Base-by-base conservation (phyloP, 176 grass and related monocot species). In the Guadua angustifolia region DNA sequence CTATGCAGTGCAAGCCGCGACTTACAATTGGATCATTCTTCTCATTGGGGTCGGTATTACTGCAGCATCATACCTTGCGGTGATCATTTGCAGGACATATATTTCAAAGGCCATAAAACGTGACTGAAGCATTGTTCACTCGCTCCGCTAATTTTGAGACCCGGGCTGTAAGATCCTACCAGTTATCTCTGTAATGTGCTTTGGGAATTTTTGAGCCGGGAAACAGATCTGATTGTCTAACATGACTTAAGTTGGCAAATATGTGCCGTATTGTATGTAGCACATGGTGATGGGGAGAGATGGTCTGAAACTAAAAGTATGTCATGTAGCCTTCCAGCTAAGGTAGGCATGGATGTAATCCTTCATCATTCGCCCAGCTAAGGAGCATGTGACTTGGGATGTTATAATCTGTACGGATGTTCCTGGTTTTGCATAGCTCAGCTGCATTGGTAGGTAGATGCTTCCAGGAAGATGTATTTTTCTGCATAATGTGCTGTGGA, bases 91-190 rank as follows among this genome's bases (percentile, higher is more conserved):
- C 80, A 92, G 90, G 83, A 47, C 83, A 53, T 88, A 79, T 73
- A 85, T 99, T 73, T 88, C 78, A 10, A 99, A 95, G 86, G 66
- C 78, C 57, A 55, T 90, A 68, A 99, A 99, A 88, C 88, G 70
- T 0, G 96, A 95, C 81, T 95, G 58, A 94, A 42, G n/a, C 16
- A 69, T 66, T 4, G 47, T 18, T 51, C 71, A 56, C 61, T 61
- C 35, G 74, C 29, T 67, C 40, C 76, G 69, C 47, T 81, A 36
- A 74, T 67, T 79, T 40, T 52, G 42, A 44, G 72, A 78, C 10
- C 35, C 17, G 7, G 50, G 7, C 11, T 11, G 0, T 56, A 43
- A 71, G 25, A 44, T 80, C 45, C 57, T 47, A 33, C 45, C 3
- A 26, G 6, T 71, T 79, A 7, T 45, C 22, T 22, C 35, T 21